Evolutionary conservation across 73 alveolate species (phyloP), one percentile per base, ranked within the genome.

Genomic region (Paramecium pentaurelia): DNA sequence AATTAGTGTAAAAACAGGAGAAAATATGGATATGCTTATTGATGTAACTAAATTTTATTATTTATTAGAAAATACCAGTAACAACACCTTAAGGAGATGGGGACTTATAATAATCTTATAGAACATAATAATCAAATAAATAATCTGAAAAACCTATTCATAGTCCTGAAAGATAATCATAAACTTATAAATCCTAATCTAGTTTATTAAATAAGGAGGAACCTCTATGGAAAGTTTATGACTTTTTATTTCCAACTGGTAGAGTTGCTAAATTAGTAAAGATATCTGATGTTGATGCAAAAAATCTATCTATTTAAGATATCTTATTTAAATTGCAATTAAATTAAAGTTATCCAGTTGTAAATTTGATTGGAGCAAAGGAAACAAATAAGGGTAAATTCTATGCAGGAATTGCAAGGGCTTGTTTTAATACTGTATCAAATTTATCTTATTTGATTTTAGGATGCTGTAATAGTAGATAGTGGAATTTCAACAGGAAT

Each of bases 171-270:
- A n/a, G 27, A 47, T 11, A 47, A 45, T 42, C 38, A 80, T 22
- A 80, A 18, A 42, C 30, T 1, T 18, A 12, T 10, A 22, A 42
- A 44, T 80, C 27, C 2, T 14, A 45, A 27, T 2, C 47, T 10
- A 20, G 70, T 18, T 18, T 44, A 14, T 4, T 75, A 22, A 75
- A 22, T 36, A 75, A 75, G 42, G 88, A 80, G 49, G 91, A 80
- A 28, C 71, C 73, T 12, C 11, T 95, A 6, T 96, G 97, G 97
- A 94, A 96, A 73, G 95, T 97, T 9, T 99, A 97, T 92, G 99
- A 98, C 91, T 95, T 98, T 92, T 93, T 98, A 42, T 97, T 98
- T 32, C 99, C 99, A 9, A 98, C 98, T 38, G 99, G 99, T 3
- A 97, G 96, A 90, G 93, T 97, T 32, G 99, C 99, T 22, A 97